Base-by-base conservation (phyloP, 768 basidiomycete genomes). In the Lanmaoa pseudosensibilis region DNA sequence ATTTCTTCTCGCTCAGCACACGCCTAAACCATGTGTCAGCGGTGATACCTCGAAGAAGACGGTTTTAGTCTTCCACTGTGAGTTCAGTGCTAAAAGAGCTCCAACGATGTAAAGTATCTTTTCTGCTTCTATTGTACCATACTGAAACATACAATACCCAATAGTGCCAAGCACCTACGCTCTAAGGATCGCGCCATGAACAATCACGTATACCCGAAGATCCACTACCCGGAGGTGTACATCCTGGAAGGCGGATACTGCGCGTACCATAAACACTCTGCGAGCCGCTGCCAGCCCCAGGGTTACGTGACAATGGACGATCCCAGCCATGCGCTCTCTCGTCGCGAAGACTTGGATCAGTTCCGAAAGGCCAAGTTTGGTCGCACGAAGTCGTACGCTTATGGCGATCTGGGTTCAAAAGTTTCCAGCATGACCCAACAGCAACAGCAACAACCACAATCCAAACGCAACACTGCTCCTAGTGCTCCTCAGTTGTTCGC, bases 171-270 rank as follows among this genome's bases (percentile, higher is more conserved):
- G 73, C 88, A 95, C 69, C 78, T 98, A 27, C 88, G 97, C 54
- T 88, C 90, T 32, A 88, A 84, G 70, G 97, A 99, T 68, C 88
- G 97, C 46, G 83, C 87, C 1, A 74, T 90, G 77, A 98, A 98
- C 74, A 87, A 90, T 59, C 88, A 90, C 56, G 73, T 84, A 19
- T 99, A 99, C 70, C 97, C 97, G 5, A 89, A 83, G 68, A 87
- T 98, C 40, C 90, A 92, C 73, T 99, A 92, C 68, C 97, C 97
- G 0, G 97, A 99, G 74, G 84, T 98, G 18, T 99, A 98, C 75
- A 84, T 99, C 63, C 83, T 99, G 9, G 92, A 97, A 74, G 97
- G 97, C 37, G 97, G 97, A 13, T 99, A 98, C 73, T 92, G 86
- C 63, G 82, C 85, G 41, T 98, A 94, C 76, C 97, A 81, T 76